phyloP scores from a whole-genome alignment of 257 asterid species.

The Eustoma russellianum region DNA sequence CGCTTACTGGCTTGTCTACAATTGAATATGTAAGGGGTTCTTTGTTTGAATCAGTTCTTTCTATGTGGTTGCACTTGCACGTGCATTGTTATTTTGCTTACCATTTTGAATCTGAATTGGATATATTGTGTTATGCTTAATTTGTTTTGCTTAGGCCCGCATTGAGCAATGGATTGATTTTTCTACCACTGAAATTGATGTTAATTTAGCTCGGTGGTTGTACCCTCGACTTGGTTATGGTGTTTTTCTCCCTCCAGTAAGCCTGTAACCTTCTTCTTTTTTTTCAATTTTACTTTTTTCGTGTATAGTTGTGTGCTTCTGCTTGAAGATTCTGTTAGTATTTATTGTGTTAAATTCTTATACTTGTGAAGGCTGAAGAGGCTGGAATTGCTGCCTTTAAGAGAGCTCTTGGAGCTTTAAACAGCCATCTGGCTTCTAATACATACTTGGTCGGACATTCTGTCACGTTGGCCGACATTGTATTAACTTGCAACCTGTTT shows the following conservation, averaged over 20 bases:
- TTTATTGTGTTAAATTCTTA: not conserved
- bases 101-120: not conserved
- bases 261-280: not conserved
- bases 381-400: conserved; percentile 49
- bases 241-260: conserved; percentile 46
- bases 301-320: not conserved
- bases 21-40: conserved; percentile 57
- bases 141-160: conserved; percentile 30
- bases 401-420: conserved; percentile 68
- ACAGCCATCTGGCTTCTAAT: conserved; percentile 60
- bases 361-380: conserved; percentile 59
- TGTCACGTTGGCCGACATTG: conserved; percentile 77
- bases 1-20: conserved; percentile 58
- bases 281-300: not conserved
- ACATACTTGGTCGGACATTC: conserved; percentile 84
- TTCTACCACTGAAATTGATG: conserved; percentile 55
- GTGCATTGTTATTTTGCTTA: not conserved
- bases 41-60: not conserved
- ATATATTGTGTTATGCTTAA: not conserved
- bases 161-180: conserved; percentile 87
- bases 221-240: conserved; percentile 53
- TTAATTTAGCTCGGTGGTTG: conserved; percentile 39
- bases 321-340: not conserved
- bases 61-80: not conserved
- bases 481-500: conserved; percentile 49